Evolutionary conservation across 1,284 basidiomycete species (phyloP).

Genomic region (Acaromyces ingoldii): DNA sequence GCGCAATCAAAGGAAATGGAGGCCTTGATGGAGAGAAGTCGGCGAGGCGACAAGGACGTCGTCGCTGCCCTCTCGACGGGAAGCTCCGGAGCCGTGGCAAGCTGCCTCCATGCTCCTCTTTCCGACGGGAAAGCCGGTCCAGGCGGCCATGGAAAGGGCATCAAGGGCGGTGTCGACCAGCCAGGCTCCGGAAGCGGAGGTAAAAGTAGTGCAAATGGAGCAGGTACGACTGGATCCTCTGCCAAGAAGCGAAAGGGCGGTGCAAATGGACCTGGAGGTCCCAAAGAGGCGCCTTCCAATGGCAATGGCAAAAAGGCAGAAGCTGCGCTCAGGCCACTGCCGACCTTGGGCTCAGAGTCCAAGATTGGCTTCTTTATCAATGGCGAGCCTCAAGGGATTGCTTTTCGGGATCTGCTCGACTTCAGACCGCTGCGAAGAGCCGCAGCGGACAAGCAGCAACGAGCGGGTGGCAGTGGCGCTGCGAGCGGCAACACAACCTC

Average conservation of each 20-base stretch:
- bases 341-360: constrained; percentile 57
- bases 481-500: not conserved
- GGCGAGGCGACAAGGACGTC: constrained; percentile 1
- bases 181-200: too few species aligned
- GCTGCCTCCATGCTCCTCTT: too few species aligned
- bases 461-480: not conserved
- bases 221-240: too few species aligned
- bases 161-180: constrained; percentile 4
- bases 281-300: not conserved
- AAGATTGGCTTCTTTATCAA: constrained; percentile 86
- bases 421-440: constrained; percentile 66
- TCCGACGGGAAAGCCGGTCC: constrained; percentile 53
- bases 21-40: constrained; percentile 54
- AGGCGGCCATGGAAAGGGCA: constrained; percentile 51
- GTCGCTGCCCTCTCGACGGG: too few species aligned
- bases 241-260: constrained; percentile 21
- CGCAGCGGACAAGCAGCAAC: not conserved
- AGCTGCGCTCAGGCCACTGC: constrained; percentile 67
- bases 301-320: too few species aligned
- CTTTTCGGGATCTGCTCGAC: constrained; percentile 84
- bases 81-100: too few species aligned
- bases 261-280: not conserved
- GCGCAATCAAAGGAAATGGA: constrained; percentile 89
- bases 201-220: too few species aligned
- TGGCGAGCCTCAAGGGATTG: constrained; percentile 75